Evolutionary conservation across 257 asterid genomes (phyloP).

Genomic region (Solanum pennellii): DNA sequence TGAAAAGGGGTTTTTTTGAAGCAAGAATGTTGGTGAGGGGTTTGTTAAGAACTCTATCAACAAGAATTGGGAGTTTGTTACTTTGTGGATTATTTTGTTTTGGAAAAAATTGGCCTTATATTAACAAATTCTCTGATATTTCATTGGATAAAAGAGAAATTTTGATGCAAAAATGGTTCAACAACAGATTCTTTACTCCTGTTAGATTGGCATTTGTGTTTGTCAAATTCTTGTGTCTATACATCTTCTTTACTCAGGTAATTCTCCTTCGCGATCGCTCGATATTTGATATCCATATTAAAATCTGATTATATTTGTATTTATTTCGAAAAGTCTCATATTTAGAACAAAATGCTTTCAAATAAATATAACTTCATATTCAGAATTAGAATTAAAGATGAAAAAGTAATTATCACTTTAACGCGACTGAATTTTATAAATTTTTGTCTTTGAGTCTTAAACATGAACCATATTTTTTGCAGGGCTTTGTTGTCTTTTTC

Average conservation of each 20-base stretch:
- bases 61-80: conserved; percentile 55
- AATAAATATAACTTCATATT: neutral
- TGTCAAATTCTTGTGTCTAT: conserved; percentile 52
- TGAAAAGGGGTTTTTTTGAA: conserved; percentile 42
- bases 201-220: conserved; percentile 65
- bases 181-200: conserved; percentile 44
- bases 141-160: conserved; percentile 50
- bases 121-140: conserved; percentile 44
- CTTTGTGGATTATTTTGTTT: conserved; percentile 47
- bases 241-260: conserved; percentile 64
- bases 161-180: conserved; percentile 50
- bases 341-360: neutral
- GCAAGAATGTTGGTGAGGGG: conserved; percentile 28
- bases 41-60: conserved; percentile 39
- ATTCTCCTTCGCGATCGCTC: neutral
- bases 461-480: neutral
- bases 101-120: conserved; percentile 41
- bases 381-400: neutral
- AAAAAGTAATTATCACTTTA: neutral
- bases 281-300: neutral
- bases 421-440: neutral
- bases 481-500: neutral
- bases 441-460: neutral
- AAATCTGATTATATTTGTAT: neutral
- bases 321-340: neutral